These are phyloP conservation scores for Smallanthus sonchifolius DNA, from an alignment of 129 eudicot species.

Conservation along the genomic window DNA sequence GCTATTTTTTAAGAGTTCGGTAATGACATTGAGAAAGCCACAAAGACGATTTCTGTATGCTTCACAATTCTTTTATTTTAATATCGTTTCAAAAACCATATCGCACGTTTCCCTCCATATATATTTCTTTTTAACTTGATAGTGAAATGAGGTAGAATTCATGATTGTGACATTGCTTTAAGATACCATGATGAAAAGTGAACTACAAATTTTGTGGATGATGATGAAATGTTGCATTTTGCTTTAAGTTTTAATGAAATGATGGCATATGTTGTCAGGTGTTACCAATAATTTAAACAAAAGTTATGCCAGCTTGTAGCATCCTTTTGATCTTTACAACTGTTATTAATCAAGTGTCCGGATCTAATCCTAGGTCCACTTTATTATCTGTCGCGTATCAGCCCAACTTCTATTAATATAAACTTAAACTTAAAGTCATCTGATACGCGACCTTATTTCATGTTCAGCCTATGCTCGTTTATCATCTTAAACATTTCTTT, in stretches of 20 bases:
- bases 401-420: not conserved
- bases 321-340: constrained; percentile 20
- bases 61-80: constrained; percentile 33
- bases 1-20: constrained; percentile 21
- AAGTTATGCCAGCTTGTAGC: constrained; percentile 10
- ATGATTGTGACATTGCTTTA: constrained; percentile 28
- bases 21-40: constrained; percentile 18
- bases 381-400: not conserved
- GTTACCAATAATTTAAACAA: not conserved
- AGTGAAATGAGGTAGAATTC: not conserved
- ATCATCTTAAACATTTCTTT: no score
- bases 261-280: constrained; percentile 14
- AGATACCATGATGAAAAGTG: constrained; percentile 19
- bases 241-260: constrained; percentile 28
- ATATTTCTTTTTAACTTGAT: not conserved
- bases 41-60: constrained; percentile 20
- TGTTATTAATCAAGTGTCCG: constrained; percentile 14
- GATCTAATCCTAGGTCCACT: not conserved
- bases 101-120: not conserved
- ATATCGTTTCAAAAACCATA: constrained; percentile 17
- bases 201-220: constrained; percentile 14
- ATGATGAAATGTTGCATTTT: constrained; percentile 21
- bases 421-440: not conserved
- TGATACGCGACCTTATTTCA: not conserved
- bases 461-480: no score